phyloP scores from a whole-genome alignment of 768 basidiomycete species.

The Epithele typhae region DNA sequence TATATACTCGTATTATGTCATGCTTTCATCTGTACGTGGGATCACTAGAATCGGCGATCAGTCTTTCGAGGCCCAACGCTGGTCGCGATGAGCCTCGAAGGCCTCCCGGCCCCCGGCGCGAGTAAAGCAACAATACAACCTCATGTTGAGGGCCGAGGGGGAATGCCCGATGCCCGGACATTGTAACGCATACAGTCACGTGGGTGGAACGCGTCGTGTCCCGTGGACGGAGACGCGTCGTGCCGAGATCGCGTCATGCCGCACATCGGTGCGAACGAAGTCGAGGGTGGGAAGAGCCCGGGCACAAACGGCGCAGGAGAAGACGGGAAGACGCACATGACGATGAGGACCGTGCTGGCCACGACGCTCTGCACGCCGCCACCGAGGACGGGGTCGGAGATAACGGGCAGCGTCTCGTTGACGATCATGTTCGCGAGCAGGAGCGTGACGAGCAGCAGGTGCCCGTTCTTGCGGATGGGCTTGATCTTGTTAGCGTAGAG shows the following conservation, averaged over 20 bases:
- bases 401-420: slow-evolving; percentile 84
- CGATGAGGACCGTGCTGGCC: slow-evolving; percentile 79
- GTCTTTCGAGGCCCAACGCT: no score
- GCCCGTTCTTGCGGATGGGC: slow-evolving; percentile 81
- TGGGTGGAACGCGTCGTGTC: slow-evolving; percentile 4
- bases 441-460: slow-evolving; percentile 77
- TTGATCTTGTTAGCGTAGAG: slow-evolving; percentile 80
- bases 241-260: slow-evolving; percentile 1
- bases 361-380: slow-evolving; percentile 76
- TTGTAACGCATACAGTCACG: no score
- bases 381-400: slow-evolving; percentile 74
- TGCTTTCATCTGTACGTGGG: no score
- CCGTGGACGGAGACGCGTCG: slow-evolving; percentile 12
- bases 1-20: no score
- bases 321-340: slow-evolving; percentile 60
- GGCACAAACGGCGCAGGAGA: neutral
- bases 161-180: no score
- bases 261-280: neutral
- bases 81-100: no score
- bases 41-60: no score
- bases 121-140: no score
- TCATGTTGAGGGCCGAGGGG: no score
- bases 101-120: no score
- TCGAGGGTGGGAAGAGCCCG: neutral
- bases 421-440: slow-evolving; percentile 89